Conservation (phyloP, 345 rosid genomes). For the Populus euphratica region DNA sequence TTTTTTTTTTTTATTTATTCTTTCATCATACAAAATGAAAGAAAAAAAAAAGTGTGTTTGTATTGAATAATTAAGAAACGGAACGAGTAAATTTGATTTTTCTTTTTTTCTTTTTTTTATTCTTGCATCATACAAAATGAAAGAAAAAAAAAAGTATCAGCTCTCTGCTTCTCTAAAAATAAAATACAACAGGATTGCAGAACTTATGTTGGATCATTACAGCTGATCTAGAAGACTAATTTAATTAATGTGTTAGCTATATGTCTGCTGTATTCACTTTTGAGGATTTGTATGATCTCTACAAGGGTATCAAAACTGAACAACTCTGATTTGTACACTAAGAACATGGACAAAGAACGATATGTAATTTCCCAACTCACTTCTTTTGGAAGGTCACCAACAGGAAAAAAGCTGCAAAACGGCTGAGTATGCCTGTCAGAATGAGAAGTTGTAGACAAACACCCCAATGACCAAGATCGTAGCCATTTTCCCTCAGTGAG, state of each 20-base stretch:
- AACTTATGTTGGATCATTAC: conserved; percentile 7
- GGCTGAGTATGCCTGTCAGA: conserved; percentile 56
- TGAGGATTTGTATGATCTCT: neutral
- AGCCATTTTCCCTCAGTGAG: conserved; percentile 52
- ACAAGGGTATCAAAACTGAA: conserved; percentile 1
- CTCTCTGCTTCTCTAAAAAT: too few species aligned
- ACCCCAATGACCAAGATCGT: conserved; percentile 60
- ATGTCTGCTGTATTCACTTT: neutral
- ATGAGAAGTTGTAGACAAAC: conserved; percentile 52
- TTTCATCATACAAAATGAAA: too few species aligned
- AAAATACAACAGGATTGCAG: neutral
- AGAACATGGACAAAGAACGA: neutral
- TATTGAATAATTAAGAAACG: too few species aligned
- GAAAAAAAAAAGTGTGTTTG: too few species aligned
- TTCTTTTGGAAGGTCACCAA: conserved; percentile 74
- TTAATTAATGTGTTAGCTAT: neutral
- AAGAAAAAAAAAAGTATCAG: too few species aligned
- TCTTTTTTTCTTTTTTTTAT: too few species aligned
- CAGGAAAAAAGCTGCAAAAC: conserved; percentile 55
- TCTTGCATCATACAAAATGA: too few species aligned
- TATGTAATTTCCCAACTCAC: conserved; percentile 25
- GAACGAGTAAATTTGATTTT: too few species aligned
- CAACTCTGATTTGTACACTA: neutral
- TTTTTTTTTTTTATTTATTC: too few species aligned
- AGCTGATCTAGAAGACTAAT: conserved; percentile 3